Percentiles rank a stretch among this genome's conserved stretches.
Evolutionary conservation across 2,329 filamentous ascomycete species (phyloP).

Genomic region (Cladosporium velox): DNA sequence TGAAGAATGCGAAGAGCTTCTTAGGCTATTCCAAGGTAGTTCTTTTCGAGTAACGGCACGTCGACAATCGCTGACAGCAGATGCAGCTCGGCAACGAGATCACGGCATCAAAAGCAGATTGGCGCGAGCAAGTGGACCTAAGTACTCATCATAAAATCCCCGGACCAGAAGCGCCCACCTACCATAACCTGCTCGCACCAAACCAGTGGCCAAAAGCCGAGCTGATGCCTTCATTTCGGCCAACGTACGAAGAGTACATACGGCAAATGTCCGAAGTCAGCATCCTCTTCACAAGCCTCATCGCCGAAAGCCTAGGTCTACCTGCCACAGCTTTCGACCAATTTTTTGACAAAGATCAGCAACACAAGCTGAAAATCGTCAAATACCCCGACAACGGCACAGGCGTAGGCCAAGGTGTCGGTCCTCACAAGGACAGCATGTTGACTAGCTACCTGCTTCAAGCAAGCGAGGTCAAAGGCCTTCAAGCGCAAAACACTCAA

Average conservation of each 20-base stretch:
- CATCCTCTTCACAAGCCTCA: conserved; percentile 73
- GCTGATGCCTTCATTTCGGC: conserved; percentile 67
- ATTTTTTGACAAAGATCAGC: conserved; percentile 71
- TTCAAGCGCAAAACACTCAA: conserved; percentile 79
- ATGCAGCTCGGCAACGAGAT: conserved; percentile 56
- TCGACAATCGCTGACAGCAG: neutral
- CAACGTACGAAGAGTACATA: conserved; percentile 74
- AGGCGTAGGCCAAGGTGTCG: conserved; percentile 62
- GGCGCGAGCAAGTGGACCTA: conserved; percentile 84
- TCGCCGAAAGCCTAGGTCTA: conserved; percentile 80
- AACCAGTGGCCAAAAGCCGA: conserved; percentile 73
- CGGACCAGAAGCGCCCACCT: conserved; percentile 62
- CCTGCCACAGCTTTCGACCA: conserved; percentile 68
- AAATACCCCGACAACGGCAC: conserved; percentile 74
- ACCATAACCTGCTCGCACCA: conserved; percentile 74
- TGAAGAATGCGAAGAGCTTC: conserved; percentile 49
- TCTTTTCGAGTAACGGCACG: neutral
- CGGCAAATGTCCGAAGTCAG: conserved; percentile 70
- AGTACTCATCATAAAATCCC: conserved; percentile 75
- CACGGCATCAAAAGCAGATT: conserved; percentile 74
- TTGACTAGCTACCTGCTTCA: conserved; percentile 79
- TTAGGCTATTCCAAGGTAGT: conserved; percentile 49
- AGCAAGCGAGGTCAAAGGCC: conserved; percentile 70
- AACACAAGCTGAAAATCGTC: conserved; percentile 88
- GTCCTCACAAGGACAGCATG: conserved; percentile 85